Conservation (phyloP, 306 rosid genomes). For the Coriaria nepalensis region DNA sequence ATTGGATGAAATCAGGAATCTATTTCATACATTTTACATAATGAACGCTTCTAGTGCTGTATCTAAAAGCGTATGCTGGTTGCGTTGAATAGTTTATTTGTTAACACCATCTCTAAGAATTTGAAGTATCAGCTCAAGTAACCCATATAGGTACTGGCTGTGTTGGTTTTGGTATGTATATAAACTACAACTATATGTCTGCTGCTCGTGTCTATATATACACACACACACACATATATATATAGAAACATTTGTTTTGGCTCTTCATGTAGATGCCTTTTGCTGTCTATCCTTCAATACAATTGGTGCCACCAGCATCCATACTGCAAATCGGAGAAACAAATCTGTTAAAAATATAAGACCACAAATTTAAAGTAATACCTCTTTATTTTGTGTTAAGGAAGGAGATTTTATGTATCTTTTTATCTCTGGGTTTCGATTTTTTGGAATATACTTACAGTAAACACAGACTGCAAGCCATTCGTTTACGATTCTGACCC, state of each 20-base stretch:
- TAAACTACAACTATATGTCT: no score
- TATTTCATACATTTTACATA: no score
- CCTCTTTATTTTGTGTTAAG: neutral
- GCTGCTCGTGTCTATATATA: no score
- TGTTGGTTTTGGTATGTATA: no score
- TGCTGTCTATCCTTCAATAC: slow-evolving; percentile 48
- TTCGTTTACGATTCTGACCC: slow-evolving; percentile 92
- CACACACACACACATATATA: no score
- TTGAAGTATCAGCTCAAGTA: no score
- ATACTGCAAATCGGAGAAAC: slow-evolving; percentile 37
- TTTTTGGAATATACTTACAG: slow-evolving; percentile 35
- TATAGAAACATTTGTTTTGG: neutral
- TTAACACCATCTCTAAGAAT: no score
- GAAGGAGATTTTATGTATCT: neutral
- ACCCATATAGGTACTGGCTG: no score
- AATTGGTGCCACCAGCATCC: slow-evolving; percentile 81
- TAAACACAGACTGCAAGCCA: slow-evolving; percentile 92
- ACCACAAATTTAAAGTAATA: neutral
- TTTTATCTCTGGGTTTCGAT: neutral
- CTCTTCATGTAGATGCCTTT: slow-evolving; percentile 25
- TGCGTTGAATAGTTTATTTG: no score
- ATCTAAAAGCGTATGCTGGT: no score
- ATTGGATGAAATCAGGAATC: no score
- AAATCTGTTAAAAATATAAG: neutral
- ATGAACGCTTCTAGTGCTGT: no score